A percentile compares a stretch with the other conserved stretches of the same genome.
Conservation (phyloP, 2,329 filamentous ascomycete species). For the Penicillium crustosum region DNA sequence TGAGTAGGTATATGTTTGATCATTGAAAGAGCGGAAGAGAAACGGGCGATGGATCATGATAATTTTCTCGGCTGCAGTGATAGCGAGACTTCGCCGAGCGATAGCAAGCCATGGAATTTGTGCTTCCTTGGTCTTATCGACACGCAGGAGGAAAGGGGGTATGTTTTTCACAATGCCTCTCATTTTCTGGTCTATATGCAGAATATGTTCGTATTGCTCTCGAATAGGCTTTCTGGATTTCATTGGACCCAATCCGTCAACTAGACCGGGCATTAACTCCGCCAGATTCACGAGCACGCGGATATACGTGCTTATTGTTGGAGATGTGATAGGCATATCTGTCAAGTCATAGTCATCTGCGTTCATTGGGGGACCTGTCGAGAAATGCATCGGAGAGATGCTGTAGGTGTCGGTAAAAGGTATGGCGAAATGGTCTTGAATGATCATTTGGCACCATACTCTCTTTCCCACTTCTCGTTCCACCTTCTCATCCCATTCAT, state of each 20-base stretch:
- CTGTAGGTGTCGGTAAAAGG: conserved; percentile 42
- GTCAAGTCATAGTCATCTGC: conserved; percentile 36
- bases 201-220: conserved; percentile 40
- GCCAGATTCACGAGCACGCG: conserved; percentile 36
- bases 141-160: conserved; percentile 32
- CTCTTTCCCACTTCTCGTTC: conserved; percentile 37
- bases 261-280: conserved; percentile 35
- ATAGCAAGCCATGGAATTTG: conserved; percentile 38
- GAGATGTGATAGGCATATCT: conserved; percentile 18
- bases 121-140: conserved; percentile 27
- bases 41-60: conserved; percentile 47
- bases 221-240: conserved; percentile 33
- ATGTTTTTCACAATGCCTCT: conserved; percentile 35
- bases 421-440: conserved; percentile 41
- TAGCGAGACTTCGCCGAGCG: conserved; percentile 39
- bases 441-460: conserved; percentile 41
- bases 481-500: conserved; percentile 27
- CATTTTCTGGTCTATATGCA: conserved; percentile 37
- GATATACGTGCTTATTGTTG: conserved; percentile 28
- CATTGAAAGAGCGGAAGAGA: conserved; percentile 36
- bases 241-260: conserved; percentile 38
- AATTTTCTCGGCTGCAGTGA: conserved; percentile 43
- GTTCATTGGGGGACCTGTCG: conserved; percentile 35
- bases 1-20: conserved; percentile 36
- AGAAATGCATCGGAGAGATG: conserved; percentile 39